These are phyloP conservation scores for Ascochyta viciae-villosae DNA, from an alignment of 2,329 filamentous ascomycete genomes.

Conservation along the genomic window DNA sequence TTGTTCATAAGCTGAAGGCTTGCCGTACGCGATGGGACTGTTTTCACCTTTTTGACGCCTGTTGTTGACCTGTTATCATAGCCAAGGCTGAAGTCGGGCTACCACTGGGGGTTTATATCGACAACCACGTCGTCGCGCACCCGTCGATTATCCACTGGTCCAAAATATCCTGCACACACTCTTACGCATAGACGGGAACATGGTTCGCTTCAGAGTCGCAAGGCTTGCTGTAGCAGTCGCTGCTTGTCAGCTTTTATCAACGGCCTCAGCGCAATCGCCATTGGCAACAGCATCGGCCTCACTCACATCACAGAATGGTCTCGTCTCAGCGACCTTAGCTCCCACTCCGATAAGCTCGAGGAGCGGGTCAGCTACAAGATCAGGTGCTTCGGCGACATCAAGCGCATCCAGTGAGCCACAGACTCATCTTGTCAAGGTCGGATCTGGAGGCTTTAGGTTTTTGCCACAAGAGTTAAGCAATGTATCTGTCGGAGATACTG, in stretches of 20 bases:
- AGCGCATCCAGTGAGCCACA: conserved; percentile 29
- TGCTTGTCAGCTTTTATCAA: conserved; percentile 17
- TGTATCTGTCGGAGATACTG: conserved; percentile 49
- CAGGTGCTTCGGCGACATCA: conserved; percentile 12
- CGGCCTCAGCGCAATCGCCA: conserved; percentile 9
- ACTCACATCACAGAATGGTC: conserved; percentile 1
- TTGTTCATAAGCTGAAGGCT: conserved; percentile 9
- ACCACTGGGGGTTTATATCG: background rate
- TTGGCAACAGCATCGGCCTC: background rate
- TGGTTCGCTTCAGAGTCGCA: conserved; percentile 18
- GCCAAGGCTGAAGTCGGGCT: background rate
- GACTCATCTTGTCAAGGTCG: conserved; percentile 48
- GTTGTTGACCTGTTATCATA: background rate
- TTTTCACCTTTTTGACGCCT: conserved; percentile 1
- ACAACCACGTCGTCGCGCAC: background rate
- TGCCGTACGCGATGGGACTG: conserved; percentile 10
- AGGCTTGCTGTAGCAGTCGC: conserved; percentile 21
- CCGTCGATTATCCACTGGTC: background rate
- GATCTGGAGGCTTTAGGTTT: conserved; percentile 45
- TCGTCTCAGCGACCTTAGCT: background rate
- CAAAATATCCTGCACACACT: background rate
- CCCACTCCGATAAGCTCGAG: background rate
- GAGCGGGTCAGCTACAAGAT: background rate
- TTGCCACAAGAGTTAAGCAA: conserved; percentile 45
- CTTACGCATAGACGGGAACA: conserved; percentile 3